These are phyloP conservation scores for Lepraria neglecta DNA, from an alignment of 495 filamentous ascomycete genomes.

Conservation along the genomic window DNA sequence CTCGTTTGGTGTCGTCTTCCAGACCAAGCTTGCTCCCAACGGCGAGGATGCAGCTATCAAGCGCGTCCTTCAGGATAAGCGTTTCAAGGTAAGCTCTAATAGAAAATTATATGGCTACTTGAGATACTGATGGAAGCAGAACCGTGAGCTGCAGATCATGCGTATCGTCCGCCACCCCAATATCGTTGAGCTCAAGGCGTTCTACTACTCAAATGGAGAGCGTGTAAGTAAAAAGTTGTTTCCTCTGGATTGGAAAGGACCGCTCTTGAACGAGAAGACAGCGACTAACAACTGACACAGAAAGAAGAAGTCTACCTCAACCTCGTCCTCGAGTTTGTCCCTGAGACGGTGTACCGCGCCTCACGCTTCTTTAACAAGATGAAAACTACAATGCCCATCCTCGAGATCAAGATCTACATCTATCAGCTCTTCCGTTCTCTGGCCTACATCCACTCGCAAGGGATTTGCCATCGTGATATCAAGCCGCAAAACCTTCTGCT, in stretches of 20 bases:
- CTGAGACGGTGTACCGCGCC: conserved; percentile 97
- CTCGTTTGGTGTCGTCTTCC: conserved; percentile 97
- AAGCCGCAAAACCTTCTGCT: conserved; percentile 97
- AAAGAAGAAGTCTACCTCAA: conserved; percentile 99
- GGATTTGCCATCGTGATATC: conserved; percentile 98
- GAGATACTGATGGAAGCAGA: conserved; percentile 52
- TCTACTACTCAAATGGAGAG: conserved; percentile 99
- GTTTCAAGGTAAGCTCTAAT: conserved; percentile 73
- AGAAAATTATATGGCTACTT: conserved; percentile 8
- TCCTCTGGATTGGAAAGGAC: neutral
- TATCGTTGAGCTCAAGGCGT: conserved; percentile 97
- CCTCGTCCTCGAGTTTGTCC: conserved; percentile 94
- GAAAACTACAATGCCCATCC: conserved; percentile 98
- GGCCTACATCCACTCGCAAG: conserved; percentile 98
- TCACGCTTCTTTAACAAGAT: conserved; percentile 99
- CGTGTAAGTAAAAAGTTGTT: conserved; percentile 55
- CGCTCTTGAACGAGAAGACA: neutral
- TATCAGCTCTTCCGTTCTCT: conserved; percentile 98
- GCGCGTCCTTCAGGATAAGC: conserved; percentile 94
- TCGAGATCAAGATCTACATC: conserved; percentile 98
- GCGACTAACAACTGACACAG: conserved; percentile 41
- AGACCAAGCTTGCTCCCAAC: conserved; percentile 94
- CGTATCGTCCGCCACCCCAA: conserved; percentile 97
- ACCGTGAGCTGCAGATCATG: conserved; percentile 99
- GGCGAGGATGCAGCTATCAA: conserved; percentile 99